These are phyloP conservation scores for Protomyces pachydermus DNA, from an alignment of 1,139 yeast species.

Conservation along the genomic window DNA sequence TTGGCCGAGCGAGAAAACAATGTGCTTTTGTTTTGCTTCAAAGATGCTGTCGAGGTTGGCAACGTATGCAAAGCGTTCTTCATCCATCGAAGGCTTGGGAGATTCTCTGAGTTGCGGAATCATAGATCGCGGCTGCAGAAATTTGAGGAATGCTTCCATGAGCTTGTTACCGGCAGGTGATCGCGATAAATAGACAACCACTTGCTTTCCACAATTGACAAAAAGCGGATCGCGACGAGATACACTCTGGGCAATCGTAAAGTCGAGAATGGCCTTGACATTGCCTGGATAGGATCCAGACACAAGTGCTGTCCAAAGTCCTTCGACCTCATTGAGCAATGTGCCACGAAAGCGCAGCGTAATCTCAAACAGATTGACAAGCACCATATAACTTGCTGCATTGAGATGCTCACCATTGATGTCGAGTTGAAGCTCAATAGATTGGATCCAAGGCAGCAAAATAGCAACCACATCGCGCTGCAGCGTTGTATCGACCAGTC, in stretches of 20 bases:
- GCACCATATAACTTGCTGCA: constrained; percentile 55
- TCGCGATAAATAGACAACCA: constrained; percentile 67
- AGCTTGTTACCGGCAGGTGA: constrained; percentile 55
- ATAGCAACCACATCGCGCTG: constrained; percentile 76
- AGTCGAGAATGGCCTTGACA: constrained; percentile 67
- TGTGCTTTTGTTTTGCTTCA: constrained; percentile 57
- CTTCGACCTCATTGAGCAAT: constrained; percentile 82
- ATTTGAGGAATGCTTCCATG: constrained; percentile 60
- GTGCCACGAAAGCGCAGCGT: constrained; percentile 69
- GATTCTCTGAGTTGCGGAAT: constrained; percentile 58
- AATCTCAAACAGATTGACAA: constrained; percentile 76
- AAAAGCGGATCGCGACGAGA: constrained; percentile 66
- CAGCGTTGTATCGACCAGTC: constrained; percentile 53
- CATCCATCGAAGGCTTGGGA: constrained; percentile 37
- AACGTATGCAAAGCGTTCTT: constrained; percentile 57
- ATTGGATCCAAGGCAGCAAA: constrained; percentile 84
- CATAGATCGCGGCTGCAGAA: constrained; percentile 79
- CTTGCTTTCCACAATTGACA: constrained; percentile 74
- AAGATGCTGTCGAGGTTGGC: constrained; percentile 63
- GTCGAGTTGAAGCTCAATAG: constrained; percentile 57
- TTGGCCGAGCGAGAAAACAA: constrained; percentile 83
- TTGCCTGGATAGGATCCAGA: constrained; percentile 62
- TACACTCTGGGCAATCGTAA: constrained; percentile 62
- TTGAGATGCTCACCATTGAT: constrained; percentile 49
- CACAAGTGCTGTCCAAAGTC: constrained; percentile 89